Conservation (phyloP, 371 early-diverging fungal genomes). For the Sporodiniella umbellata region DNA sequence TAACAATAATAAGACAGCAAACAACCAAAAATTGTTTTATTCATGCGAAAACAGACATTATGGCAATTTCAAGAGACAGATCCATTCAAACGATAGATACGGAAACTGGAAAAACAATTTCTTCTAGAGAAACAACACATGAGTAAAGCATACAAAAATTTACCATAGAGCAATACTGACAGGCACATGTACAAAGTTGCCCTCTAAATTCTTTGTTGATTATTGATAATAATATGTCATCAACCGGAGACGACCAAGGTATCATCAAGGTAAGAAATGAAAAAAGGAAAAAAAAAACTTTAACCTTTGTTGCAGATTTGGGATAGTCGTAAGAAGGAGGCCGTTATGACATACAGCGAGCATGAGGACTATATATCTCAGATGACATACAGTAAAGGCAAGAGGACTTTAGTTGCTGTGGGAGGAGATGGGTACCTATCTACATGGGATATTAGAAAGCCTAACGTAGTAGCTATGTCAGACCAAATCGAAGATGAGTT, state of each 20-base stretch:
- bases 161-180: too few relatives aligned
- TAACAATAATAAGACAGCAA: background rate
- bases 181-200: conserved; percentile 39
- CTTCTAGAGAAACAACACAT: conserved; percentile 69
- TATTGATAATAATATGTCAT: conserved; percentile 67
- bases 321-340: conserved; percentile 74
- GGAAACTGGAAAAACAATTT: conserved; percentile 57
- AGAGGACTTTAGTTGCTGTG: conserved; percentile 65
- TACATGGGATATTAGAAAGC: conserved; percentile 78
- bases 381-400: conserved; percentile 57
- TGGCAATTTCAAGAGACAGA: conserved; percentile 78
- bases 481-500: conserved; percentile 89
- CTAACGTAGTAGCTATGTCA: conserved; percentile 61
- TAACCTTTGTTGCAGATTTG: conserved; percentile 35
- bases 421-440: conserved; percentile 87
- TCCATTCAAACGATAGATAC: conserved; percentile 72
- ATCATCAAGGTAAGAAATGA: conserved; percentile 59
- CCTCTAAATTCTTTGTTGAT: conserved; percentile 72
- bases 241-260: conserved; percentile 89
- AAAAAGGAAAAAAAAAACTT: background rate
- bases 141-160: conserved; percentile 56
- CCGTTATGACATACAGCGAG: conserved; percentile 63
- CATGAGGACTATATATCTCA: conserved; percentile 87
- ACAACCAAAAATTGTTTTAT: background rate
- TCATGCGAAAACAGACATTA: conserved; percentile 37